Conservation (phyloP, 2,329 filamentous ascomycete genomes). For the Cladosporium cucumerinum region DNA sequence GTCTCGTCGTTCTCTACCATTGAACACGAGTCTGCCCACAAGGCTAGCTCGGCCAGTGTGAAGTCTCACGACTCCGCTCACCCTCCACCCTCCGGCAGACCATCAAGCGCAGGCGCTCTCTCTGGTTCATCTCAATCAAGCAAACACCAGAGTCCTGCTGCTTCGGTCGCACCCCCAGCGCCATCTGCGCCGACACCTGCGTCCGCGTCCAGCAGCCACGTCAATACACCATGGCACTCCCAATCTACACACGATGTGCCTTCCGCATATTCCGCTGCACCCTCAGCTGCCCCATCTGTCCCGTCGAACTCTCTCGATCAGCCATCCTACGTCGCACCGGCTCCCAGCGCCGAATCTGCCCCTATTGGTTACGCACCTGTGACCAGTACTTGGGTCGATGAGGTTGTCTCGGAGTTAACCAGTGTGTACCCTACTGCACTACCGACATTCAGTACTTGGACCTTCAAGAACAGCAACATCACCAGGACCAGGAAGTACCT, state of each 20-base stretch:
- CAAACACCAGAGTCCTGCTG: neutral
- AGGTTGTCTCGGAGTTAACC: conserved; percentile 9
- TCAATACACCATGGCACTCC: neutral
- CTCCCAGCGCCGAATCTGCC: neutral
- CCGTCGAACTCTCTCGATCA: neutral
- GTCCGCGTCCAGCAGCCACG: neutral
- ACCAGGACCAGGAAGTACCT: conserved; percentile 11
- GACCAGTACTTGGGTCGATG: conserved; percentile 3
- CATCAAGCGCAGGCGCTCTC: neutral
- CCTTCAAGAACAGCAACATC: conserved; percentile 15
- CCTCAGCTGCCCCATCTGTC: neutral
- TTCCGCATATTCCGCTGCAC: neutral
- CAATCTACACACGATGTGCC: neutral
- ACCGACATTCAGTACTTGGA: conserved; percentile 4
- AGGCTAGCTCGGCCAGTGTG: neutral
- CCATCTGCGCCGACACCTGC: neutral
- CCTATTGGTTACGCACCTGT: neutral
- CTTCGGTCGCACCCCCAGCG: conserved; percentile 1
- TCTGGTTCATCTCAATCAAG: neutral
- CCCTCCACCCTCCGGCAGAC: neutral
- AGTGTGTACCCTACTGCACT: conserved; percentile 9
- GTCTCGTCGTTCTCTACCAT: neutral
- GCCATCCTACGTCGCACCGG: neutral
- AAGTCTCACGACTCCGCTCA: neutral
- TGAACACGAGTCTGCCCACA: neutral